Evolutionary conservation across 106 monocot species (phyloP).

Genomic region (Dendrobium chrysotoxum): DNA sequence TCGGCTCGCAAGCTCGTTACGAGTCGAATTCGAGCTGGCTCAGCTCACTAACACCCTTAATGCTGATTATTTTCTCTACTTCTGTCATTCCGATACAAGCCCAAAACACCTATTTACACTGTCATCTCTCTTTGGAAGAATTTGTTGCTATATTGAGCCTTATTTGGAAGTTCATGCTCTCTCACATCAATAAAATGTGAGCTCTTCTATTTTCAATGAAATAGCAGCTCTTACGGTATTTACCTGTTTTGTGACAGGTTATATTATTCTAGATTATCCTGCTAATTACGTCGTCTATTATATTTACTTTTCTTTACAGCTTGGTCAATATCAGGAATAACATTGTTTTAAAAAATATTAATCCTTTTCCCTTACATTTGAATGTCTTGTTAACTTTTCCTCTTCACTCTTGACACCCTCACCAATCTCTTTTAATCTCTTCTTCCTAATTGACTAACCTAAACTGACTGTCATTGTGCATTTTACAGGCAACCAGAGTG

Average conservation of each 20-base stretch:
- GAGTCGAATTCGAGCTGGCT: too few species aligned
- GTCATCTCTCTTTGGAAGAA: not conserved
- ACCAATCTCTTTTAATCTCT: not conserved
- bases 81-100: not conserved
- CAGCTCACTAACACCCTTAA: too few species aligned
- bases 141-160: not conserved
- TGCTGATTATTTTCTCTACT: not conserved
- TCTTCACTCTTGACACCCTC: not conserved
- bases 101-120: not conserved
- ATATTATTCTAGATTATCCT: not conserved
- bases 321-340: not conserved
- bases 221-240: not conserved
- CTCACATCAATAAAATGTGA: not conserved
- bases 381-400: not conserved
- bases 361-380: not conserved
- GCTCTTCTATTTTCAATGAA: too few species aligned
- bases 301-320: too few species aligned
- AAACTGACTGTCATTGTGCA: constrained; percentile 3
- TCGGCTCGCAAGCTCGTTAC: too few species aligned
- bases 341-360: not conserved
- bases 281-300: too few species aligned
- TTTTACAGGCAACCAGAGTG: constrained; percentile 86
- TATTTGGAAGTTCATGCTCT: not conserved
- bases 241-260: not conserved
- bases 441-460: constrained; percentile 5